Evolutionary conservation across 1,139 yeast species (phyloP).

Genomic region (Hyphopichia buzzinii): DNA sequence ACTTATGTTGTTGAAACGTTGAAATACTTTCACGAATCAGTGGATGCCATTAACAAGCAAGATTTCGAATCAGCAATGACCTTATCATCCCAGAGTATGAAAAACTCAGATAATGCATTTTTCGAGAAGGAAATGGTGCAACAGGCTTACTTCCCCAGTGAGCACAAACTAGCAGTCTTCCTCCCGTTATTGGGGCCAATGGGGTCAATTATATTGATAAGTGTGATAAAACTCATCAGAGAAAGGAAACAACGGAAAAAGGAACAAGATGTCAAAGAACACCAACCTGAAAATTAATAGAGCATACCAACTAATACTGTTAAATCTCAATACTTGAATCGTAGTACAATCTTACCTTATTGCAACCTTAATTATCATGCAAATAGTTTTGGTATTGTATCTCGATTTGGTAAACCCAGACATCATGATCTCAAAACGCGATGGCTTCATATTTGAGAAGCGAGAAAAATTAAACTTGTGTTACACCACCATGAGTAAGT

Average conservation of each 20-base stretch:
- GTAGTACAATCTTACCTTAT: too few relatives aligned
- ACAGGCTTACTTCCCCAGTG: conserved; percentile 91
- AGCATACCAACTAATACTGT: too few relatives aligned
- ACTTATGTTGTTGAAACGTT: conserved; percentile 45
- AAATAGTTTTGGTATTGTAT: neutral
- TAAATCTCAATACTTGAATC: too few relatives aligned
- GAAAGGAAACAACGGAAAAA: conserved; percentile 12
- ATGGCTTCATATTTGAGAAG: too few relatives aligned
- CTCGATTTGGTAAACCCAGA: too few relatives aligned
- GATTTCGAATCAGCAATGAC: conserved; percentile 49
- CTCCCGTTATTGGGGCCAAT: conserved; percentile 88
- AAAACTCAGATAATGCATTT: conserved; percentile 71
- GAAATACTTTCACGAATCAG: conserved; percentile 29
- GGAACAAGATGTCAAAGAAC: too few relatives aligned
- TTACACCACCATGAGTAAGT: conserved; percentile 26
- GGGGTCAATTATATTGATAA: conserved; percentile 63
- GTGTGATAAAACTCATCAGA: conserved; percentile 38
- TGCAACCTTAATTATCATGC: neutral
- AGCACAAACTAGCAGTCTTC: conserved; percentile 90
- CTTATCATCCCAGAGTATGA: conserved; percentile 54
- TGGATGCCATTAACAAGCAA: conserved; percentile 22
- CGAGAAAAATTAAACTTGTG: neutral
- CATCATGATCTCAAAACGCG: too few relatives aligned
- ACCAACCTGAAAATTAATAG: too few relatives aligned
- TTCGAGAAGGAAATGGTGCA: conserved; percentile 94